phyloP scores from a whole-genome alignment of 305 asterid species.

The Fraxinus sp. region DNA sequence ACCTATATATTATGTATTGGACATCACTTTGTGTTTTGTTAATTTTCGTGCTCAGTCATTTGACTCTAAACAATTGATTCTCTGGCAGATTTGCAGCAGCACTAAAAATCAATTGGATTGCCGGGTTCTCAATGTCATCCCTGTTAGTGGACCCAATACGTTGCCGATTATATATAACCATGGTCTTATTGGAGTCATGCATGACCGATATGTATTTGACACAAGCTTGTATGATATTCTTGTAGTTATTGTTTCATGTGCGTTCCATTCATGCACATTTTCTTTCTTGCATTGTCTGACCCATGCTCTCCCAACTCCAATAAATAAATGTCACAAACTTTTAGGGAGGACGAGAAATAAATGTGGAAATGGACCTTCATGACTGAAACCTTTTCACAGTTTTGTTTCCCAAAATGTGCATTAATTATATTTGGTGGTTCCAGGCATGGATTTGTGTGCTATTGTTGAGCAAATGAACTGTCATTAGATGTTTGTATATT shows the following conservation, averaged over 20 bases:
- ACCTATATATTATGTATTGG: neutral
- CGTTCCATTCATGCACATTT: neutral
- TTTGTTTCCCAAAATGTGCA: neutral
- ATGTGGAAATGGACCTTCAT: neutral
- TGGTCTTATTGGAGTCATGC: conserved; percentile 87
- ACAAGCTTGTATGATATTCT: conserved; percentile 6
- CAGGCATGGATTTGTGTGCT: neutral
- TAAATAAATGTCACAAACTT: neutral
- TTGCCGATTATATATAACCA: conserved; percentile 88
- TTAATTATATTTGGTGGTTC: neutral
- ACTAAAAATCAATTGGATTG: conserved; percentile 60
- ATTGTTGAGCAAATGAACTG: neutral
- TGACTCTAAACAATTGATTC: conserved; percentile 19
- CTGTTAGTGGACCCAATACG: conserved; percentile 85
- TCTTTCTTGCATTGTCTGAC: neutral
- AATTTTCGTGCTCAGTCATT: neutral
- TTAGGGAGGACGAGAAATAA: neutral
- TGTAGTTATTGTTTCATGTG: neutral
- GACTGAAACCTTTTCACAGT: neutral
- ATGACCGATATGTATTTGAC: conserved; percentile 65
- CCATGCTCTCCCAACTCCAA: neutral
- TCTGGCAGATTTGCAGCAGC: conserved; percentile 81
- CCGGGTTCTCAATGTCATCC: conserved; percentile 88
- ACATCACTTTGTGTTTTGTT: neutral
- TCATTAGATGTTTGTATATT: neutral